A percentile compares a stretch with the other conserved stretches of the same genome.
phyloP scores from a whole-genome alignment of 768 basidiomycete genomes.

The Naganishia randhawae region DNA sequence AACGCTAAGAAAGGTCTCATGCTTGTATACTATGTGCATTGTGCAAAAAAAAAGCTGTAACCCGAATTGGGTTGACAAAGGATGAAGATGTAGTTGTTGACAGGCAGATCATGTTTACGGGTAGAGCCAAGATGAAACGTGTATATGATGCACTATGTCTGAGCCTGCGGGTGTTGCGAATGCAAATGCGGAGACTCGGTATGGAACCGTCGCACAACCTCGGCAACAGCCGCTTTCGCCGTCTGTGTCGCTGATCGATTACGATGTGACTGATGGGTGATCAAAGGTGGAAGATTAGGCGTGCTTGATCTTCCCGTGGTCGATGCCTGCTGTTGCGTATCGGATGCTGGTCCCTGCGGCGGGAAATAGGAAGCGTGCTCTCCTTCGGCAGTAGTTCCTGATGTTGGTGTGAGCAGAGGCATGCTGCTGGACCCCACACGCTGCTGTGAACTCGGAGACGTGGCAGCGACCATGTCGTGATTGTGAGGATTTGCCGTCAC shows the following conservation, averaged over 20 bases:
- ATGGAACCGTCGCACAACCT: constrained; percentile 49
- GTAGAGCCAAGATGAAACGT: neutral
- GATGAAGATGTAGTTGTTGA: neutral
- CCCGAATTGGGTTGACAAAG: too few species aligned
- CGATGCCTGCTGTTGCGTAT: neutral
- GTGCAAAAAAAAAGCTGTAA: too few species aligned
- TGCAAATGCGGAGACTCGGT: constrained; percentile 24
- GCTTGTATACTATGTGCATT: too few species aligned
- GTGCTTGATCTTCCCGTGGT: neutral
- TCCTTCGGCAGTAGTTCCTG: neutral
- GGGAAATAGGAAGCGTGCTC: constrained; percentile 15
- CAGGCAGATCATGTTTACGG: neutral
- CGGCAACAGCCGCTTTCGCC: constrained; percentile 50
- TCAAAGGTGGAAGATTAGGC: neutral
- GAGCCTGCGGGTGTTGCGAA: constrained; percentile 4
- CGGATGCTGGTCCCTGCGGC: neutral
- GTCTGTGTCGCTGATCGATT: constrained; percentile 45
- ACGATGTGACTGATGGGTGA: constrained; percentile 12
- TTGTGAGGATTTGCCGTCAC: neutral
- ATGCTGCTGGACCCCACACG: neutral
- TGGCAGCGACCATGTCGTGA: neutral
- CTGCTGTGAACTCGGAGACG: neutral
- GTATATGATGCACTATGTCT: neutral
- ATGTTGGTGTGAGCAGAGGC: neutral
- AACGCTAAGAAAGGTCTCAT: too few species aligned